Conservation (phyloP, 345 rosid species). For the Clarkia xantiana region DNA sequence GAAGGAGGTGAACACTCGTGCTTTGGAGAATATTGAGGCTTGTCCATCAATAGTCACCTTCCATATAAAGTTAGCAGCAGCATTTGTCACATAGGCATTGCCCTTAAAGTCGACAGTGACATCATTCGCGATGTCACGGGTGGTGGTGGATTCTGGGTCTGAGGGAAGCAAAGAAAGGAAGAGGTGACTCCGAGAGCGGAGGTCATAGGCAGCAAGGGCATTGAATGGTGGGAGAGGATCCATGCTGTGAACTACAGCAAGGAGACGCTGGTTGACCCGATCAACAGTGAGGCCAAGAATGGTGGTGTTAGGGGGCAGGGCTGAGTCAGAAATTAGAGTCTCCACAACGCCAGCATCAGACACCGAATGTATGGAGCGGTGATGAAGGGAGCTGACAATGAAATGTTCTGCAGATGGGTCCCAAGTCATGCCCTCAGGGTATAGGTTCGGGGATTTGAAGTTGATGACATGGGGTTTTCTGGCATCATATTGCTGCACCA, state of each 20-base stretch:
- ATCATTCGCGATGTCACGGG: conserved; percentile 41
- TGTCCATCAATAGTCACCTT: conserved; percentile 47
- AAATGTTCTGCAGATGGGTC: conserved; percentile 65
- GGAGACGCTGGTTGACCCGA: conserved; percentile 38
- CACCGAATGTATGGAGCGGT: conserved; percentile 47
- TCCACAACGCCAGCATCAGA: conserved; percentile 71
- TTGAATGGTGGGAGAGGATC: conserved; percentile 54
- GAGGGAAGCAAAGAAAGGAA: conserved; percentile 22
- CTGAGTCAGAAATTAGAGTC: conserved; percentile 36
- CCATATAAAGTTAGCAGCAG: conserved; percentile 78
- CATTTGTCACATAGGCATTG: conserved; percentile 76
- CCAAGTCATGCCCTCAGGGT: conserved; percentile 64
- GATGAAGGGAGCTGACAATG: conserved; percentile 56
- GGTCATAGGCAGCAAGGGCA: conserved; percentile 86
- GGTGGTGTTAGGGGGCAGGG: conserved; percentile 48
- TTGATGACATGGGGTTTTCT: conserved; percentile 34
- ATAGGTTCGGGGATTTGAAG: conserved; percentile 55
- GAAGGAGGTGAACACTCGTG: conserved; percentile 29
- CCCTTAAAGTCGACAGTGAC: conserved; percentile 61
- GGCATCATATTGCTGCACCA: conserved; percentile 13
- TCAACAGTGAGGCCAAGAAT: conserved; percentile 53
- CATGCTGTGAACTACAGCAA: conserved; percentile 34
- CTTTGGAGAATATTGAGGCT: conserved; percentile 56
- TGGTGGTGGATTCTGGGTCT: conserved; percentile 5
- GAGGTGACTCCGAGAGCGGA: conserved; percentile 29